phyloP scores from a whole-genome alignment of 106 monocot genomes.

The Alisma plantagoaquatica region DNA sequence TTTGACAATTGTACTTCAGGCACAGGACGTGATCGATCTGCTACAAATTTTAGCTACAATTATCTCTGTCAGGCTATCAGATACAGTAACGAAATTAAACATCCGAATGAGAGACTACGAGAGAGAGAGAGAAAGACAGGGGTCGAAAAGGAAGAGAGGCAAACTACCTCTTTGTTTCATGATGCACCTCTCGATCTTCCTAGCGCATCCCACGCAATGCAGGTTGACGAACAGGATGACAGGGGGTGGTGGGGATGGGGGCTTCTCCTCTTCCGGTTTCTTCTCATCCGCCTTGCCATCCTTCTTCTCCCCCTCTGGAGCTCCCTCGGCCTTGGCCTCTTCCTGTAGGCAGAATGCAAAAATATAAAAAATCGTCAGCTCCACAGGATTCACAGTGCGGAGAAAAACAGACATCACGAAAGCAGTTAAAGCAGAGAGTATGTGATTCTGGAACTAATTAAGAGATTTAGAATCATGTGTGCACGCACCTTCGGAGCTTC shows the following conservation, averaged over 20 bases:
- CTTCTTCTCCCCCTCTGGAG: conserved; percentile 19
- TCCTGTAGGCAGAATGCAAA: conserved; percentile 18
- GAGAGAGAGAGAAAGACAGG: conserved; percentile 1
- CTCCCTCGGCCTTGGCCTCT: conserved; percentile 30
- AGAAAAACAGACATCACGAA: background rate
- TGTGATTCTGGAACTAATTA: too few relatives aligned
- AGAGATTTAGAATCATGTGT: too few relatives aligned
- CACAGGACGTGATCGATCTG: too few relatives aligned
- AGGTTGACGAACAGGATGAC: conserved; percentile 44
- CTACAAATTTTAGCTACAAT: background rate
- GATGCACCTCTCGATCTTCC: conserved; percentile 18
- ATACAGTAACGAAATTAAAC: background rate
- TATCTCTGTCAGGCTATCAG: background rate
- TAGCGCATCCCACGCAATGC: conserved; percentile 54
- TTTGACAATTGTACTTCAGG: too few relatives aligned
- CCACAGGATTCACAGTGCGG: background rate
- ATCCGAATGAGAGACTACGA: background rate
- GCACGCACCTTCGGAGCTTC: too few relatives aligned
- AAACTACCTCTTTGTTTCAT: conserved; percentile 14
- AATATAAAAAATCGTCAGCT: too few relatives aligned
- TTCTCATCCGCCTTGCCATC: conserved; percentile 28
- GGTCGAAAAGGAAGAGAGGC: too few relatives aligned
- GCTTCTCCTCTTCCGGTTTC: conserved; percentile 9
- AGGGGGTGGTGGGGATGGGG: conserved; percentile 42
- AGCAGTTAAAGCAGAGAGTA: too few relatives aligned